Conservation (phyloP, 352 stramenopile species). For the Phytopythium sindhum region DNA sequence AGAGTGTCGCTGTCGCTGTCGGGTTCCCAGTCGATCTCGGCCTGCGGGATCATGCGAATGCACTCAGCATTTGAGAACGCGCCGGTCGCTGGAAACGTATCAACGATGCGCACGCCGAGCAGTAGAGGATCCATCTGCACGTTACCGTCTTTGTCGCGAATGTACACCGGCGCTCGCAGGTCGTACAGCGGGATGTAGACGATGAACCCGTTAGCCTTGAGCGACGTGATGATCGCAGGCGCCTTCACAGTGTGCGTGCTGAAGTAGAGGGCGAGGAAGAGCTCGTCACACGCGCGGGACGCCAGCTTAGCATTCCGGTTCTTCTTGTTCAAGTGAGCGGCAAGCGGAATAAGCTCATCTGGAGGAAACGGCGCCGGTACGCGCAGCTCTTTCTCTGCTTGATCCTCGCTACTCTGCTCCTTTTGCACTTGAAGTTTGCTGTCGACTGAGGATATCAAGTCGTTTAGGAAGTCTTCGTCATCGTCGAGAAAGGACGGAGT, state of each 20-base stretch:
- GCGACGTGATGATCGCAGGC: conserved; percentile 83
- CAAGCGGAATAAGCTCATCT: conserved; percentile 71
- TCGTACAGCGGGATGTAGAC: conserved; percentile 93
- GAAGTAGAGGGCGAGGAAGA: conserved; percentile 94
- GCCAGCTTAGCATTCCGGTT: conserved; percentile 89
- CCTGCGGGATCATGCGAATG: conserved; percentile 65
- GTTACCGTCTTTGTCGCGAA: conserved; percentile 81
- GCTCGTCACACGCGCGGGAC: conserved; percentile 83
- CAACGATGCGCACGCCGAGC: conserved; percentile 63
- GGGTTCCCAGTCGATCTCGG: conserved; percentile 27
- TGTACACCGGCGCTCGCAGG: conserved; percentile 88
- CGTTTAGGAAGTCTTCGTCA: conserved; percentile 59
- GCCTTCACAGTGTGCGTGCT: conserved; percentile 81
- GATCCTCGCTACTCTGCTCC: not conserved
- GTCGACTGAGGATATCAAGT: conserved; percentile 61
- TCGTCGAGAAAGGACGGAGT: conserved; percentile 56
- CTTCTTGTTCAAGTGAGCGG: conserved; percentile 87
- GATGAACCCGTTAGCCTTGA: conserved; percentile 92
- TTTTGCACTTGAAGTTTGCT: conserved; percentile 41
- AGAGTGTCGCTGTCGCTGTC: conserved; percentile 24
- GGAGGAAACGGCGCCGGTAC: conserved; percentile 39
- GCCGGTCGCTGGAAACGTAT: conserved; percentile 51
- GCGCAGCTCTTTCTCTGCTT: not conserved
- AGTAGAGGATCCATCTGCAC: conserved; percentile 83
- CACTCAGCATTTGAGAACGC: conserved; percentile 55